These are phyloP conservation scores for Saccharata proteae DNA, from an alignment of 2,329 filamentous ascomycete genomes.

Conservation along the genomic window DNA sequence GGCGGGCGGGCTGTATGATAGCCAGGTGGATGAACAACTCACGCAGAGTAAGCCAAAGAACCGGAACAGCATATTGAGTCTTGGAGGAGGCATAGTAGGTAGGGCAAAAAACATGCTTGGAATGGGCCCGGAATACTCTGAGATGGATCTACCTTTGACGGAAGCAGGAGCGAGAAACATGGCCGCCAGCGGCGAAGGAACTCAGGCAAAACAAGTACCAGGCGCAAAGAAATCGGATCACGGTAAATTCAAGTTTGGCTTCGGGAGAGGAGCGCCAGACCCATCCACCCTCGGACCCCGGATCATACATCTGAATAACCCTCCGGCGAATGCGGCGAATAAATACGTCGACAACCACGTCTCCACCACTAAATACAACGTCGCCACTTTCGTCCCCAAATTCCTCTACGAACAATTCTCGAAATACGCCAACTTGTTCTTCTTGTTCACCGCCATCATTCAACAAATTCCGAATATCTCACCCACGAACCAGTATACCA, in stretches of 20 bases:
- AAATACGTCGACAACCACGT: conserved; percentile 96
- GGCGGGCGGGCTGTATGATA: conserved; percentile 47
- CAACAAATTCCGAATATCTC: conserved; percentile 94
- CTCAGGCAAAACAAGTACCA: conserved; percentile 31
- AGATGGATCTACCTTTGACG: conserved; percentile 95
- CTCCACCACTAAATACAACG: conserved; percentile 94
- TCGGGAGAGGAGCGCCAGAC: conserved; percentile 73
- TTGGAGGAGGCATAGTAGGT: conserved; percentile 80
- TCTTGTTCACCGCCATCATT: conserved; percentile 88
- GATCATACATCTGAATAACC: conserved; percentile 92
- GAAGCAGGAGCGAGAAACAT: conserved; percentile 47
- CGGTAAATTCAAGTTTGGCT: conserved; percentile 70
- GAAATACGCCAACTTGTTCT: conserved; percentile 98
- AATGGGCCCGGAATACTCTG: conserved; percentile 77
- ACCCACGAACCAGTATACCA: conserved; percentile 90
- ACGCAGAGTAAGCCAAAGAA: conserved; percentile 48
- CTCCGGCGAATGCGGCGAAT: conserved; percentile 75
- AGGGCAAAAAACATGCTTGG: conserved; percentile 83
- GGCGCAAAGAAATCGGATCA: conserved; percentile 50
- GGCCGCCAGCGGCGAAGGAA: conserved; percentile 18
- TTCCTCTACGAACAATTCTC: conserved; percentile 98
- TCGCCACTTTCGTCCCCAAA: conserved; percentile 86
- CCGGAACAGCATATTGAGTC: conserved; percentile 75
- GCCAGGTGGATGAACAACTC: conserved; percentile 16
- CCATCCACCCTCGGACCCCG: conserved; percentile 83